Evolutionary conservation across 1,284 basidiomycete genomes (phyloP).

Genomic region (Melampsora occidentalis): DNA sequence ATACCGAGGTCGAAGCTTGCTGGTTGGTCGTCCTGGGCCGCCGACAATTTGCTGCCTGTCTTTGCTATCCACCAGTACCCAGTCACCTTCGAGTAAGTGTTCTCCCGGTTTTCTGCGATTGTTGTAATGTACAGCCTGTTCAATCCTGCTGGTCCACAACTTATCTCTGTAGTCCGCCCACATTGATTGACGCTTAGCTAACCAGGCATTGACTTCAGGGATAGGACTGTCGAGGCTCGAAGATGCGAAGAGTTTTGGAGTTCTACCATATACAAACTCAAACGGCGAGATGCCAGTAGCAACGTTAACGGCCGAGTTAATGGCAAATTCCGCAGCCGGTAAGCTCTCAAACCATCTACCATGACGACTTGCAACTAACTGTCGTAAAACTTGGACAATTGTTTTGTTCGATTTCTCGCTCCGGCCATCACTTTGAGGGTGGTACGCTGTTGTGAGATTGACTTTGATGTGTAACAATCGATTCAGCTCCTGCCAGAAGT

Average conservation of each 20-base stretch:
- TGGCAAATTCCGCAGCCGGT: slow-evolving; percentile 40
- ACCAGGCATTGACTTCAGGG: too few species aligned
- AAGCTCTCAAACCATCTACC: slow-evolving; percentile 43
- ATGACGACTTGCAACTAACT: neutral
- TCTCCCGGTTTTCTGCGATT: too few species aligned
- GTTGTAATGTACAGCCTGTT: neutral
- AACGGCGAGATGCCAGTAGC: slow-evolving; percentile 45
- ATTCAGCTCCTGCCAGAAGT: neutral
- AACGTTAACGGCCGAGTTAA: slow-evolving; percentile 45
- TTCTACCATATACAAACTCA: slow-evolving; percentile 45
- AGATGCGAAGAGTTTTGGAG: slow-evolving; percentile 42
- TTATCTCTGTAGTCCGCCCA: slow-evolving; percentile 6
- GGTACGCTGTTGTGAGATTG: too few species aligned
- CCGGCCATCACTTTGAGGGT: too few species aligned
- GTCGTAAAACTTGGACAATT: slow-evolving; percentile 48
- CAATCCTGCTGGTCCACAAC: slow-evolving; percentile 2
- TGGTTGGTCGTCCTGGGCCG: neutral
- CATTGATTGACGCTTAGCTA: neutral
- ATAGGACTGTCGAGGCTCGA: too few species aligned
- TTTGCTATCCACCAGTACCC: neutral
- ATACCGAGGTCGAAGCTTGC: neutral
- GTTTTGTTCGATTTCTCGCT: slow-evolving; percentile 52
- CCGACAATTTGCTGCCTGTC: neutral
- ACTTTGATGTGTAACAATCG: neutral
- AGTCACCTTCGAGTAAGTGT: neutral